Conservation (phyloP, 2,329 filamentous ascomycete species). For the Fusarium sterilihyphosum region DNA sequence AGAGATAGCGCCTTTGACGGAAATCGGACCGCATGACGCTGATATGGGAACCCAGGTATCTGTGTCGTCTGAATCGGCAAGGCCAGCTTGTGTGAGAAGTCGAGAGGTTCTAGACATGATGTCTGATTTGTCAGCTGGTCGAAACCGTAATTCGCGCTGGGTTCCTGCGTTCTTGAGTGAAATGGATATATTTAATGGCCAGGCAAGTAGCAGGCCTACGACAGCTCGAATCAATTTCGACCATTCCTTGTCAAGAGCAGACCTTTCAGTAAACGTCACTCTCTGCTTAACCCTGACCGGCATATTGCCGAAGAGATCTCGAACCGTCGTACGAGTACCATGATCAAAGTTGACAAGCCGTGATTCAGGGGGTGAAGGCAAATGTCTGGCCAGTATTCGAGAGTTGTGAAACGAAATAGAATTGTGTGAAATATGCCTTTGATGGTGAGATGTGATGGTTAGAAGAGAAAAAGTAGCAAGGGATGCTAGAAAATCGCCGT, state of each 20-base stretch:
- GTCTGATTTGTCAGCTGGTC: conserved; percentile 38
- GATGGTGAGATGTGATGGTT: conserved; percentile 77
- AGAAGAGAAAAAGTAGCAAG: conserved; percentile 80
- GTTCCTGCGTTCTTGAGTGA: conserved; percentile 63
- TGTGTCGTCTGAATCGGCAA: conserved; percentile 64
- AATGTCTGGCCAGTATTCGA: conserved; percentile 69
- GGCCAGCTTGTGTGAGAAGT: conserved; percentile 72
- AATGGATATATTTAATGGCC: conserved; percentile 66
- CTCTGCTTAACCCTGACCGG: conserved; percentile 90
- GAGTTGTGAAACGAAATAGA: conserved; percentile 77
- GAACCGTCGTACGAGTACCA: conserved; percentile 80
- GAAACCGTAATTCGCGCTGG: conserved; percentile 52
- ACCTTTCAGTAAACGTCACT: conserved; percentile 62
- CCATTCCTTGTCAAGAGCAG: conserved; percentile 71
- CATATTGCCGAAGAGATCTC: conserved; percentile 88
- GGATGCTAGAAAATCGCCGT: conserved; percentile 81
- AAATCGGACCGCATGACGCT: conserved; percentile 69
- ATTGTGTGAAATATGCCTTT: conserved; percentile 67
- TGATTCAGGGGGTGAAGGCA: conserved; percentile 68
- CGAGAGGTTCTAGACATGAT: conserved; percentile 48
- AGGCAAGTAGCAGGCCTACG: conserved; percentile 75
- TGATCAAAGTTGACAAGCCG: conserved; percentile 64
- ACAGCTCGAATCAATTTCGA: conserved; percentile 67
- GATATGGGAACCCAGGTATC: conserved; percentile 76
- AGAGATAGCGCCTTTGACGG: conserved; percentile 77